Base-by-base conservation (phyloP, 768 basidiomycete species). In the Infundibulicybe gibba region DNA sequence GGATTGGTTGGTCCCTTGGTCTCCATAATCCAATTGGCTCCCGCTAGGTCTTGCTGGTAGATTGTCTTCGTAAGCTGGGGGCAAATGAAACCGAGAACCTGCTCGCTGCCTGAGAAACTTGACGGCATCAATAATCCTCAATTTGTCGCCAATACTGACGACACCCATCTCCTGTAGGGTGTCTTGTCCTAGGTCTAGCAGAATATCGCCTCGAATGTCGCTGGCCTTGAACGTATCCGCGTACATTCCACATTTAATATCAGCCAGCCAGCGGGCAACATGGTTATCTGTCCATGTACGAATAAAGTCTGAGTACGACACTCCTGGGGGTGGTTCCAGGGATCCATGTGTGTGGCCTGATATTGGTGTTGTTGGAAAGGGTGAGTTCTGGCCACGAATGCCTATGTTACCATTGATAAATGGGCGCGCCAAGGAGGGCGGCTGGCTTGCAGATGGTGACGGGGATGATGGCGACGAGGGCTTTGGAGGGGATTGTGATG, bases 101-200 rank as follows among this genome's bases (percentile, higher is more conserved):
- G 81, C 83, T 51, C 75, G 76, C 53, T 80, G 76, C 31, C 94
- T 72, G 13, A 98, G 72, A 5, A 69, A 61, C 61, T 93, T 94
- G 49, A 99, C 87, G 1, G 85, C 95, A 48, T 81, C 87, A 15
- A 92, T 59, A 42, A 99, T 87, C 59, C 91, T 79, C 6, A 97
- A 80, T 41, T 94, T 74, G 65, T 99, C 97, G 10, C 97, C 97
- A 35, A 99, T 86, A 64, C 87, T 91, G 30, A 74, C 57, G 21
- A 99, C 79, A 12, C 88, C 88, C 82, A 98, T 90, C 66, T 99
- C 97, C 61, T 85, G 90, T 42, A 99, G 69, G 2, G 83, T 86
- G 6, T 71, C 65, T 64, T 94, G 90, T 59, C 98, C 95, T 39
- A 98, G 70, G 52, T 99, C 97, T 42, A 97, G 75, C 14, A 99